Percentiles rank a stretch among this genome's conserved stretches.
Conservation (phyloP, 345 rosid genomes). For the Eutrema yunnanense region DNA sequence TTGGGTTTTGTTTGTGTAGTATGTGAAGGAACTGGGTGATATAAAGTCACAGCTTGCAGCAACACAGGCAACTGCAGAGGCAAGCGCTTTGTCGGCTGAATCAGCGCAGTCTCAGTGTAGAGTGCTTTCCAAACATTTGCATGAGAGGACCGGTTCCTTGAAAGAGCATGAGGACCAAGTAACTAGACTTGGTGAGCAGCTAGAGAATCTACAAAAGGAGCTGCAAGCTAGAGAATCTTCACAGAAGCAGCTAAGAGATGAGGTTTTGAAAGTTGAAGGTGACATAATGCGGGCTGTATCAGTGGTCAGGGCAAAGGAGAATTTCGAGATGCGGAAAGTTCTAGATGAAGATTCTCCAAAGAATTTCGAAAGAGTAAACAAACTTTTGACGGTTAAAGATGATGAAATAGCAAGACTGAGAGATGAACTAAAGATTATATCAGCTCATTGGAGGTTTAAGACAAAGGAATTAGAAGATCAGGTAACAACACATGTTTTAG, state of each 20-base stretch:
- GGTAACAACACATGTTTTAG: constrained; percentile 34
- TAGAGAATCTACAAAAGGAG: constrained; percentile 59
- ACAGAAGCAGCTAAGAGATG: constrained; percentile 74
- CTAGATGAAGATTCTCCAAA: constrained; percentile 66
- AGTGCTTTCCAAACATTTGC: constrained; percentile 51
- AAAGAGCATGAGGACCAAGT: constrained; percentile 69
- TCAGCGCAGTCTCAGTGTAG: constrained; percentile 66
- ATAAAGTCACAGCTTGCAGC: constrained; percentile 58
- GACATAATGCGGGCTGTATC: constrained; percentile 64
- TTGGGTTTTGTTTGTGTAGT: constrained; percentile 34
- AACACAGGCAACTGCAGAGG: constrained; percentile 69
- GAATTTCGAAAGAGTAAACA: constrained; percentile 55
- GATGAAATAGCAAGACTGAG: constrained; percentile 62
- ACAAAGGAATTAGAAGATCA: constrained; percentile 75
- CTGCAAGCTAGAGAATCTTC: constrained; percentile 70
- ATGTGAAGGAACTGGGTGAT: constrained; percentile 52
- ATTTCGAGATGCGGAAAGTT: constrained; percentile 46
- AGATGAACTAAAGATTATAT: constrained; percentile 74
- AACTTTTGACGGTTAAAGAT: constrained; percentile 53
- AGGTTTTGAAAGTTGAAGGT: constrained; percentile 59
- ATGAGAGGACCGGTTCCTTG: constrained; percentile 50
- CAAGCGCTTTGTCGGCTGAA: constrained; percentile 76
- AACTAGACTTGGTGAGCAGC: constrained; percentile 50
- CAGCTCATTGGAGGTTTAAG: constrained; percentile 82
- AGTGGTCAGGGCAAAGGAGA: constrained; percentile 44